Conservation (phyloP, 1,284 basidiomycete genomes). For the Leccinum angustisporum region DNA sequence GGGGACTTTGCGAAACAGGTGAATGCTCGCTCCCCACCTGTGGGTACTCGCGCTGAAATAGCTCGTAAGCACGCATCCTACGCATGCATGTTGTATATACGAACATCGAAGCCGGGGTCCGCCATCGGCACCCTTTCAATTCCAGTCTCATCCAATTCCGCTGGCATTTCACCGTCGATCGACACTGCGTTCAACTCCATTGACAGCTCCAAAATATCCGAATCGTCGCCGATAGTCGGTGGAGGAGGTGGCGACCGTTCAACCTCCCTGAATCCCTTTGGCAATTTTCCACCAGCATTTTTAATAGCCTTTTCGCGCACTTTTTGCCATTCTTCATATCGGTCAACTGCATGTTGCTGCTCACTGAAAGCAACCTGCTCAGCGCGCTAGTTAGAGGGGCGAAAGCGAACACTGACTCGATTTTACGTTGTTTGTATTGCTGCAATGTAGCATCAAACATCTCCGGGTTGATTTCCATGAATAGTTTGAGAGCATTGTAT, state of each 20-base stretch:
- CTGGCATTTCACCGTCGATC: slow-evolving; percentile 70
- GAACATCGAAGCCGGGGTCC: slow-evolving; percentile 83
- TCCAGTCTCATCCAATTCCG: slow-evolving; percentile 77
- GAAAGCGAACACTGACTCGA: slow-evolving; percentile 58
- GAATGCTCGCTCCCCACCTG: slow-evolving; percentile 57
- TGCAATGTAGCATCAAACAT: slow-evolving; percentile 94
- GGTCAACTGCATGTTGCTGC: slow-evolving; percentile 74
- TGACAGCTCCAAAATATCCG: slow-evolving; percentile 81
- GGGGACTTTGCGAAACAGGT: slow-evolving; percentile 55
- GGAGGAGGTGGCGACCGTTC: slow-evolving; percentile 73
- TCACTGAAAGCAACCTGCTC: slow-evolving; percentile 53
- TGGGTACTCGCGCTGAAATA: slow-evolving; percentile 57
- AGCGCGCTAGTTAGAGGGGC: slow-evolving; percentile 8
- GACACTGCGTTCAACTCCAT: slow-evolving; percentile 86
- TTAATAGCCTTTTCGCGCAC: slow-evolving; percentile 71
- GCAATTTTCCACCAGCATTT: slow-evolving; percentile 70
- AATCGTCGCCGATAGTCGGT: slow-evolving; percentile 76
- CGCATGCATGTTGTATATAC: slow-evolving; percentile 36
- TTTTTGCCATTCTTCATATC: slow-evolving; percentile 84
- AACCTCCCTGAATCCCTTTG: slow-evolving; percentile 61
- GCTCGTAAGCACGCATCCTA: slow-evolving; percentile 19
- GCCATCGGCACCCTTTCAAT: slow-evolving; percentile 88
- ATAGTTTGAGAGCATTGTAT: slow-evolving; percentile 96
- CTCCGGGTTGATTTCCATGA: slow-evolving; percentile 99
- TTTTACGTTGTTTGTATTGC: slow-evolving; percentile 88